These are phyloP conservation scores for Exophiala sideris DNA, from an alignment of 2,329 filamentous ascomycete genomes.

Conservation along the genomic window DNA sequence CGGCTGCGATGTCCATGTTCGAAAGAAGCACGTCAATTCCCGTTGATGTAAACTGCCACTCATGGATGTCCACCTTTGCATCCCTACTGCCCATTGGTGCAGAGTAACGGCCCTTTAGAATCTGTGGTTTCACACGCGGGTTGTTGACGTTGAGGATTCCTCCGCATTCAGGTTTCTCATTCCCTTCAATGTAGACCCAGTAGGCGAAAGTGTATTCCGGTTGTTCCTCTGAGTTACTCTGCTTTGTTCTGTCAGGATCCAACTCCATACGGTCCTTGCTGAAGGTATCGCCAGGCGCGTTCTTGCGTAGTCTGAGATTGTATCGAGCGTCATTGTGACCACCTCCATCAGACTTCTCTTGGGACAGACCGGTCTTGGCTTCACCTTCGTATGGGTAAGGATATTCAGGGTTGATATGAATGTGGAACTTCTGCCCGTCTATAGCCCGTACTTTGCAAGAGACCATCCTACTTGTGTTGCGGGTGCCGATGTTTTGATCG, in stretches of 20 bases:
- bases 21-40: conserved; percentile 17
- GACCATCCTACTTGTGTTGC: neutral
- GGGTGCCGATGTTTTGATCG: conserved; percentile 2
- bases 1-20: conserved; percentile 7
- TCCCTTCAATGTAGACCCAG: conserved; percentile 17
- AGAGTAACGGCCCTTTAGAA: conserved; percentile 3
- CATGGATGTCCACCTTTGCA: neutral
- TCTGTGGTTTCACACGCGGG: neutral
- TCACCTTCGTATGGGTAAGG: conserved; percentile 4
- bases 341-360: neutral
- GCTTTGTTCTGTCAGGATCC: no score
- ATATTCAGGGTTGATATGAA: conserved; percentile 9
- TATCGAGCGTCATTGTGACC: neutral
- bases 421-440: conserved; percentile 9
- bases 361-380: neutral
- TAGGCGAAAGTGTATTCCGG: conserved; percentile 4
- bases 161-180: conserved; percentile 5
- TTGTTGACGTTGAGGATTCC: neutral
- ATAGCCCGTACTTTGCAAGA: conserved; percentile 7
- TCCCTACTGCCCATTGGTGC: neutral
- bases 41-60: conserved; percentile 7
- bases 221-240: neutral
- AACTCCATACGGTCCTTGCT: no score
- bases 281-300: no score
- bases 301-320: neutral